These are phyloP conservation scores for Bruguiera gymnorhiza DNA, from an alignment of 345 rosid genomes.

Conservation along the genomic window DNA sequence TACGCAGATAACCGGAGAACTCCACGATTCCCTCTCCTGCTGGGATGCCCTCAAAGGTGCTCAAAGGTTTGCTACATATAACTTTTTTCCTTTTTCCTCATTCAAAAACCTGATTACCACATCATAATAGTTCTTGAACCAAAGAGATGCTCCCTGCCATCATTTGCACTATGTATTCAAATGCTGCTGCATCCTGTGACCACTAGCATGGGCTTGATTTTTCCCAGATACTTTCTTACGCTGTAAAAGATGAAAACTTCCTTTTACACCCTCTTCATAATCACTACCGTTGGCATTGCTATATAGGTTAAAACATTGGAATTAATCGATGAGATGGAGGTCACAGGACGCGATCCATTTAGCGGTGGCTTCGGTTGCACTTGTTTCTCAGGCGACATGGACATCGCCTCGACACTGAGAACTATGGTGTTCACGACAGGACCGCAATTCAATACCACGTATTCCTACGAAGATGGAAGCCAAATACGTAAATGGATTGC, in stretches of 20 bases:
- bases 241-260: background rate
- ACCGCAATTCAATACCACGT: conserved; percentile 57
- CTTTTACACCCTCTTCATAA: background rate
- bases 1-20: conserved; percentile 75
- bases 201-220: background rate
- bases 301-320: conserved; percentile 78
- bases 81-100: no score
- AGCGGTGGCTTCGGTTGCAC: conserved; percentile 80
- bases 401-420: conserved; percentile 69
- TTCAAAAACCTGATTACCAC: background rate
- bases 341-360: conserved; percentile 73
- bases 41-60: conserved; percentile 86
- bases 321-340: conserved; percentile 64
- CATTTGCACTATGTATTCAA: no score
- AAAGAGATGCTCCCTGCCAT: no score
- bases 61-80: conserved; percentile 36
- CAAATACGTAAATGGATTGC: conserved; percentile 74
- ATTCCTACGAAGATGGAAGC: conserved; percentile 43
- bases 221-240: background rate
- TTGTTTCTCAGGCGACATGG: conserved; percentile 80
- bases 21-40: conserved; percentile 56
- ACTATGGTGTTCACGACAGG: conserved; percentile 78
- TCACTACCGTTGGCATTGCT: conserved; percentile 6
- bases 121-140: background rate
- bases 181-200: no score